phyloP scores from a whole-genome alignment of 1,284 basidiomycete genomes.

The Ceratobasidium sp. region DNA sequence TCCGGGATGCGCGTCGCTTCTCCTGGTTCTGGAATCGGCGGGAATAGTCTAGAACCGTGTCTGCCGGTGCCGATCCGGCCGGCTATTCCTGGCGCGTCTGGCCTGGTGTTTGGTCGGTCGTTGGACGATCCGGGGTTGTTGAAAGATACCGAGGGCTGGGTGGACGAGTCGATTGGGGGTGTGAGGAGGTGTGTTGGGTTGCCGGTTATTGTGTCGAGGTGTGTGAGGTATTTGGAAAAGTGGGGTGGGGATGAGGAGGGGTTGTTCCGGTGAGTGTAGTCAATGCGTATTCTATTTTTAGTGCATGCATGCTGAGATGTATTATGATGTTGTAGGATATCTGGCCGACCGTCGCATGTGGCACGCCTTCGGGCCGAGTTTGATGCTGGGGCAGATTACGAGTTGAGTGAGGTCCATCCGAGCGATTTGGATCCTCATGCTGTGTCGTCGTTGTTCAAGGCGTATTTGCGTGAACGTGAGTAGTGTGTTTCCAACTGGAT shows the following conservation, averaged over 20 bases:
- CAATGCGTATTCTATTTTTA: neutral
- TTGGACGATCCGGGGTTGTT: conserved; percentile 51
- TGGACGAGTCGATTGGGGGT: conserved; percentile 50
- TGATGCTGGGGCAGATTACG: conserved; percentile 88
- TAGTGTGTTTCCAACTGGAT: conserved; percentile 40
- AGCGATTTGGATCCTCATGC: conserved; percentile 92
- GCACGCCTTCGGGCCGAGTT: conserved; percentile 82
- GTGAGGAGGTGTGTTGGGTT: conserved; percentile 56
- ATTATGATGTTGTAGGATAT: conserved; percentile 66
- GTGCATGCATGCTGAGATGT: conserved; percentile 15
- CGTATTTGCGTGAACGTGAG: conserved; percentile 64
- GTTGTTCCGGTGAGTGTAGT: conserved; percentile 74
- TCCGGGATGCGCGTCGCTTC: conserved; percentile 49
- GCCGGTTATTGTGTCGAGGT: conserved; percentile 81
- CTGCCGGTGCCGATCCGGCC: conserved; percentile 20
- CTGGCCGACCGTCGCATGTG: conserved; percentile 81
- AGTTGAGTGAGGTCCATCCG: conserved; percentile 79
- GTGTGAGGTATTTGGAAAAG: conserved; percentile 81
- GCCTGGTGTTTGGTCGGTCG: conserved; percentile 45
- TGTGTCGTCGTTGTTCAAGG: conserved; percentile 78
- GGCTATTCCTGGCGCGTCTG: conserved; percentile 24
- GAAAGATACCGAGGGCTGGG: conserved; percentile 67
- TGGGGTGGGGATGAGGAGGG: conserved; percentile 90
- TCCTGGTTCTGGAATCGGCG: conserved; percentile 46
- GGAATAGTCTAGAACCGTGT: conserved; percentile 6